Evolutionary conservation across 306 rosid species (phyloP).

Genomic region (Argentina anserina): DNA sequence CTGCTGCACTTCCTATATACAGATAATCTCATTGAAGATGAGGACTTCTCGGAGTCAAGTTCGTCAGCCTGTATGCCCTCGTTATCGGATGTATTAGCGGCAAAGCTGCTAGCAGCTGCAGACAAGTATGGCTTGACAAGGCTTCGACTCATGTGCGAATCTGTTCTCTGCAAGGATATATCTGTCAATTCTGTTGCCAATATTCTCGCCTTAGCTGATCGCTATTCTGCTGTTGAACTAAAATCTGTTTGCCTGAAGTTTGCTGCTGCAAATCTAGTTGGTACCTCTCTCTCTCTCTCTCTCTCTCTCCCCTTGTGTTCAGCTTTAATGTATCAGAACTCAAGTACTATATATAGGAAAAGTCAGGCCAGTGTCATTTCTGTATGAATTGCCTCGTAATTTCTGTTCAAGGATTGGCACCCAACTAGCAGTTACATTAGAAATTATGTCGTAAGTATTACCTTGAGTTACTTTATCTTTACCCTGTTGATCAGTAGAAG

Average conservation of each 20-base stretch:
- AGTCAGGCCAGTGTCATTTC: neutral
- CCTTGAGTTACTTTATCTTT: neutral
- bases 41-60: conserved; percentile 57
- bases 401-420: neutral
- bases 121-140: conserved; percentile 80
- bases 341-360: no score
- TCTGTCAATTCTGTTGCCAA: conserved; percentile 85
- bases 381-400: neutral
- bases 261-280: conserved; percentile 90
- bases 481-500: neutral
- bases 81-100: conserved; percentile 68
- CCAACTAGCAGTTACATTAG: neutral
- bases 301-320: neutral
- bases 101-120: conserved; percentile 86
- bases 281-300: conserved; percentile 33
- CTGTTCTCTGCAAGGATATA: conserved; percentile 89
- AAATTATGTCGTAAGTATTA: neutral
- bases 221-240: conserved; percentile 70
- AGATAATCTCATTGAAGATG: conserved; percentile 80
- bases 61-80: conserved; percentile 60
- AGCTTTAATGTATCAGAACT: neutral
- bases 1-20: conserved; percentile 84
- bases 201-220: conserved; percentile 88
- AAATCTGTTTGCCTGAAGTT: conserved; percentile 86
- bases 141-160: conserved; percentile 89